Evolutionary conservation across 1,139 yeast species (phyloP).

Genomic region (Wickerhamiella pararugosa): DNA sequence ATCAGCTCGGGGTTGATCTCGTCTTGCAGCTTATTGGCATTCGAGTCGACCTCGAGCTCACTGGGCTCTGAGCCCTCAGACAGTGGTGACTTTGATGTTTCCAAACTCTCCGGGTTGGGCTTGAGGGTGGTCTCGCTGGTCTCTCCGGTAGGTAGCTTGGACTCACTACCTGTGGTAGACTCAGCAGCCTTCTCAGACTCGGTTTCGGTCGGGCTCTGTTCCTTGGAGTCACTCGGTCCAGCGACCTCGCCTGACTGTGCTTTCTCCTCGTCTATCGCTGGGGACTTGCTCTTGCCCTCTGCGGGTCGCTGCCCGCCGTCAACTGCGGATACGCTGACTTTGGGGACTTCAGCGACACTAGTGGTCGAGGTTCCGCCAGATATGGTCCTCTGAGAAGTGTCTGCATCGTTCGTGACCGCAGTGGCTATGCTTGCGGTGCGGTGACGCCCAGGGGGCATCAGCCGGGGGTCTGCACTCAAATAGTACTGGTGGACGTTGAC

Average conservation of each 20-base stretch:
- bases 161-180: not conserved
- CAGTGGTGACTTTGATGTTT: not conserved
- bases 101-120: no score
- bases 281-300: conserved; percentile 2
- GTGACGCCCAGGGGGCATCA: conserved; percentile 22
- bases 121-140: no score
- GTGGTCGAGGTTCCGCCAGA: not conserved
- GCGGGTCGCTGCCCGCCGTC: no score
- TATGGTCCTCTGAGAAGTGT: not conserved
- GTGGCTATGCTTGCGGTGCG: conserved; percentile 18
- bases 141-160: not conserved
- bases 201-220: not conserved
- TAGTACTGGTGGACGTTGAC: conserved; percentile 74
- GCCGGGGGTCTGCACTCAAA: conserved; percentile 28
- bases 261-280: conserved; percentile 5
- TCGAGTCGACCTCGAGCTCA: not conserved
- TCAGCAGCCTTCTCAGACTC: not conserved
- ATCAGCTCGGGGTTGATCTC: no score
- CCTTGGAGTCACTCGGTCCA: not conserved
- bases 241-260: not conserved
- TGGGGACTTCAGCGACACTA: not conserved
- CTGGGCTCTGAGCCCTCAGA: not conserved
- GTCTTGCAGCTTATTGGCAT: no score
- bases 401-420: conserved; percentile 11
- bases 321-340: no score